These are phyloP conservation scores for Hypericum androsaemum DNA, from an alignment of 345 rosid species.

Conservation along the genomic window DNA sequence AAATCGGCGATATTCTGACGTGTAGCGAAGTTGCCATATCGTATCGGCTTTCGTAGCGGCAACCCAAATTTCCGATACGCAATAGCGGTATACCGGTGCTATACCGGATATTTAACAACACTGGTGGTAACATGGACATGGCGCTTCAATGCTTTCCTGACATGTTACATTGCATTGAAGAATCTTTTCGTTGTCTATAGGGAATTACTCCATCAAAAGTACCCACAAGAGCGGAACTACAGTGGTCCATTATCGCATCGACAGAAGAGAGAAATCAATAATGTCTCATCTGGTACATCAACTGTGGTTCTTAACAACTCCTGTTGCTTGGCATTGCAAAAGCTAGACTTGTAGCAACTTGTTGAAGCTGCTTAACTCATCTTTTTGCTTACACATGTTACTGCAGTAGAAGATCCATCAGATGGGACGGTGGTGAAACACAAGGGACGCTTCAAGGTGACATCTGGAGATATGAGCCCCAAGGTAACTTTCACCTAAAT, in stretches of 20 bases:
- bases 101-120: too few relatives aligned
- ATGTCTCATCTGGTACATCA: conserved; percentile 37
- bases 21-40: too few relatives aligned
- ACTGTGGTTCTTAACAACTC: conserved; percentile 4
- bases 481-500: conserved; percentile 42
- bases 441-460: conserved; percentile 90
- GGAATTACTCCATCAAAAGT: conserved; percentile 52
- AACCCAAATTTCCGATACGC: too few relatives aligned
- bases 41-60: too few relatives aligned
- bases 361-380: conserved; percentile 8
- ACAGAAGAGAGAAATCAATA: conserved; percentile 56
- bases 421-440: conserved; percentile 73
- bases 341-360: background rate
- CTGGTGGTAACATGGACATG: too few relatives aligned
- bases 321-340: background rate
- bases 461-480: conserved; percentile 69
- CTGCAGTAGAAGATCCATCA: conserved; percentile 58
- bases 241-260: conserved; percentile 64
- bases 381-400: conserved; percentile 1
- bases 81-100: too few relatives aligned
- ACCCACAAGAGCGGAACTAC: conserved; percentile 53
- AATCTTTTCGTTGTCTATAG: conserved; percentile 21
- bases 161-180: too few relatives aligned
- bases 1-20: too few relatives aligned
- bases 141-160: too few relatives aligned